Base-by-base conservation (phyloP, 2,329 filamentous ascomycete species). In the Gaeumannomyces tritici region DNA sequence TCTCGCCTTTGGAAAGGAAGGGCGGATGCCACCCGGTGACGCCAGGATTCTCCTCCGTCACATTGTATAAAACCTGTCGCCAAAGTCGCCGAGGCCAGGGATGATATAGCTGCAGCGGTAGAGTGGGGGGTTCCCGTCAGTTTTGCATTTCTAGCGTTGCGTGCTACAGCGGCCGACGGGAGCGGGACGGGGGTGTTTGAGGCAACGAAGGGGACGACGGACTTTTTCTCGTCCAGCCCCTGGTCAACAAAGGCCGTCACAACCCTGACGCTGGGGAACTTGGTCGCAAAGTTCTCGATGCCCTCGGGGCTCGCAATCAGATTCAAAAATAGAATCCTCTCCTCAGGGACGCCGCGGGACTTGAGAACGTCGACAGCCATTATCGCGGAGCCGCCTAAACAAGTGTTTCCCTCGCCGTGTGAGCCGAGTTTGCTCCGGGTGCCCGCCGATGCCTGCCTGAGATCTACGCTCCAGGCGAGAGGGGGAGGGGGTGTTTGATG, bases 181-280 rank as follows among this genome's bases (percentile, higher is more conserved):
- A 28, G 28, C 51, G 11, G 42, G 42, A 15, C 21, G 42, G 42
- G 42, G 42, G 24, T 51, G 13, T 51, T 9, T 1, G 21, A 8
- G 7, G 21, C 7, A 24, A 24, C 42, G 42, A 61, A 18, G 59
- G 59, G 59, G 42, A 55, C 21, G 59, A 60, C 57, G 31, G 60
- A 98, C 93, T 96, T 98, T 81, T 96, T 97, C 73, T 96, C 93
- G 74, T 99, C 90, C 66, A 99, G 80, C n/a, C 95, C 93, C 79
- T 86, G 66, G 73, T 99, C 95, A 70, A 99, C 89, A 73, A 99
- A 99, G 12, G 95, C 91, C 11, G 95, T 98, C 59, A 99, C 91
- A 26, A 99, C 90, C 66, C 93, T 86, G 64, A 98, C 81, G 70
- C 89, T 91, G 54, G 95, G 93, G 71, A 96, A 97, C 69, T 89